phyloP scores from a whole-genome alignment of 495 filamentous ascomycete genomes.

The Letharia lupina region DNA sequence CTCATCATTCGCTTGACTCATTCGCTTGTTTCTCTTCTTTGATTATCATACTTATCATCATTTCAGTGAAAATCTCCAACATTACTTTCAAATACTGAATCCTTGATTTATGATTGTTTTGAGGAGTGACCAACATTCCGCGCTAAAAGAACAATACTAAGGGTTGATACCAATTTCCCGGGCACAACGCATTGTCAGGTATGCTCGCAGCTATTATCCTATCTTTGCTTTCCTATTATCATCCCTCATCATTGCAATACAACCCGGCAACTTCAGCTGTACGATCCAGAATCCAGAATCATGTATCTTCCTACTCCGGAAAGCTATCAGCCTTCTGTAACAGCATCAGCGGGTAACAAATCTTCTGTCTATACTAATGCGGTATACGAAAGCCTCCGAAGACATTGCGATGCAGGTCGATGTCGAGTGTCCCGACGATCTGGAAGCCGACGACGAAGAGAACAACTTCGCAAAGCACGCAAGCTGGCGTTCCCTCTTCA shows the following conservation, averaged over 20 bases:
- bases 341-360: not conserved
- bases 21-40: not conserved
- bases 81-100: not conserved
- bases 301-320: not conserved
- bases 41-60: not conserved
- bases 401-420: conserved; percentile 23
- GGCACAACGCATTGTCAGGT: conserved; percentile 22
- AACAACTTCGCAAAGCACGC: conserved; percentile 23
- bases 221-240: not conserved
- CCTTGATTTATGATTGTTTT: not conserved
- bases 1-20: not conserved
- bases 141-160: conserved; percentile 24
- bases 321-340: not conserved
- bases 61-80: not conserved
- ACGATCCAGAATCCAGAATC: not conserved
- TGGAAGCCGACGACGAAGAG: conserved; percentile 20
- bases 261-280: not conserved
- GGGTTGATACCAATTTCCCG: conserved; percentile 21
- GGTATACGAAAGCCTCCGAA: not conserved
- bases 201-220: conserved; percentile 11
- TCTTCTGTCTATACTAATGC: not conserved
- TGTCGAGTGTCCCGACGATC: conserved; percentile 13
- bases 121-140: conserved; percentile 5
- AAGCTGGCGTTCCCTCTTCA: conserved; percentile 53
- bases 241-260: not conserved